These are phyloP conservation scores for Monosporascus cannonballus DNA, from an alignment of 2,329 filamentous ascomycete species.

Conservation along the genomic window DNA sequence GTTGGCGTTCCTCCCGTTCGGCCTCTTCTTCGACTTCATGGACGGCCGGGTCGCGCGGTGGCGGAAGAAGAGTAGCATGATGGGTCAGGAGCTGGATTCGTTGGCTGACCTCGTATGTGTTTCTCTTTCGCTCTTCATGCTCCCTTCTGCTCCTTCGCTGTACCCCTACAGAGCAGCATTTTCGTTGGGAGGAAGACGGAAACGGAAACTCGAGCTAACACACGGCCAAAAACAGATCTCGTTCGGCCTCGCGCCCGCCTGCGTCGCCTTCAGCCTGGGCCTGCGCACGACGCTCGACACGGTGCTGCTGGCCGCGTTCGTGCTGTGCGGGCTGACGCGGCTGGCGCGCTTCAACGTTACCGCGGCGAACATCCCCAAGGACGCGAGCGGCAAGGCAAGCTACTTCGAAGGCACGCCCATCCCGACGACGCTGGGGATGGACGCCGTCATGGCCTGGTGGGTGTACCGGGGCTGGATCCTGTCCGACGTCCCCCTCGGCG, in stretches of 20 bases:
- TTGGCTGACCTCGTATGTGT: constrained; percentile 79
- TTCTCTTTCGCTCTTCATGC: background rate
- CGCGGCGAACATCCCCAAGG: constrained; percentile 81
- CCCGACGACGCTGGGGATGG: constrained; percentile 78
- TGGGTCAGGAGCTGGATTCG: constrained; percentile 97
- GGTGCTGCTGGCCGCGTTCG: constrained; percentile 75
- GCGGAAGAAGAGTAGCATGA: constrained; percentile 93
- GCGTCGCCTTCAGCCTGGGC: constrained; percentile 82
- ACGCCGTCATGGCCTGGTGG: constrained; percentile 85
- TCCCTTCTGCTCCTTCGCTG: background rate
- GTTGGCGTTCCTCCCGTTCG: constrained; percentile 82
- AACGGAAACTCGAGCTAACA: background rate
- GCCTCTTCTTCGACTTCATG: constrained; percentile 96
- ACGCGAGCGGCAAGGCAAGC: constrained; percentile 80
- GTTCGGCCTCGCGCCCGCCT: constrained; percentile 86
- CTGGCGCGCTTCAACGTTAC: constrained; percentile 98
- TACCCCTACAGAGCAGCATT: background rate
- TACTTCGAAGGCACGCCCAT: constrained; percentile 98
- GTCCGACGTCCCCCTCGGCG: constrained; percentile 70
- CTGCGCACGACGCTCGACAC: constrained; percentile 81
- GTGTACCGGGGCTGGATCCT: constrained; percentile 74
- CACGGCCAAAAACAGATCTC: constrained; percentile 60
- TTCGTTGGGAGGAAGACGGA: too few species aligned
- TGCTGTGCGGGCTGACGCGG: constrained; percentile 87
- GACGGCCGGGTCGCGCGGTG: constrained; percentile 94